A percentile compares a stretch with the other conserved stretches of the same genome.
Conservation (phyloP, 2,329 filamentous ascomycete species). For the Trichoderma guizhouense region DNA sequence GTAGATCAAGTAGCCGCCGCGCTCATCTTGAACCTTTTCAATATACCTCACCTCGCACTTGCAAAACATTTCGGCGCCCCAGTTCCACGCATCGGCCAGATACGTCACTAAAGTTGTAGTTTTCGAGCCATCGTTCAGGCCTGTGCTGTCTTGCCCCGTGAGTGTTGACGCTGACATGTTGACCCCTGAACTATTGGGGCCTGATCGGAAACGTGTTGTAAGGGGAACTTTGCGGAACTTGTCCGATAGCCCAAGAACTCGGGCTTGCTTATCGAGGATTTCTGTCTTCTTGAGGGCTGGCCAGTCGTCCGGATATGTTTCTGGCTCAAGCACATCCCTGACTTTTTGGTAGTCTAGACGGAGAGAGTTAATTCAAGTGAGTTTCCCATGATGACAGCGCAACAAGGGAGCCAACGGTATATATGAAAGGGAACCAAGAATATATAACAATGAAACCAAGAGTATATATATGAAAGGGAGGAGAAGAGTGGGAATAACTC, state of each 20-base stretch:
- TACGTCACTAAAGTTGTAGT: conserved; percentile 65
- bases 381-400: neutral
- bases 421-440: neutral
- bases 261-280: conserved; percentile 56
- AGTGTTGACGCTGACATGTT: conserved; percentile 58
- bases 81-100: conserved; percentile 67
- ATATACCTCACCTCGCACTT: conserved; percentile 64
- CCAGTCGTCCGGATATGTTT: conserved; percentile 55
- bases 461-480: neutral
- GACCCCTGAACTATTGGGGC: conserved; percentile 61
- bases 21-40: conserved; percentile 44
- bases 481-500: conserved; percentile 26
- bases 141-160: conserved; percentile 61
- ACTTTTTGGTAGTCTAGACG: conserved; percentile 55
- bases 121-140: conserved; percentile 66
- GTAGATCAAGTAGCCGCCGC: conserved; percentile 58
- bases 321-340: conserved; percentile 54
- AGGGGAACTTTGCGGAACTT: conserved; percentile 57
- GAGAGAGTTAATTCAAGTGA: neutral
- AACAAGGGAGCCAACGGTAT: neutral
- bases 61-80: conserved; percentile 69
- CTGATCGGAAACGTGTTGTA: conserved; percentile 60
- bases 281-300: conserved; percentile 56
- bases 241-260: conserved; percentile 45
- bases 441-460: neutral